Conservation (phyloP, 2,329 filamentous ascomycete genomes). For the Penicillium concentricum region DNA sequence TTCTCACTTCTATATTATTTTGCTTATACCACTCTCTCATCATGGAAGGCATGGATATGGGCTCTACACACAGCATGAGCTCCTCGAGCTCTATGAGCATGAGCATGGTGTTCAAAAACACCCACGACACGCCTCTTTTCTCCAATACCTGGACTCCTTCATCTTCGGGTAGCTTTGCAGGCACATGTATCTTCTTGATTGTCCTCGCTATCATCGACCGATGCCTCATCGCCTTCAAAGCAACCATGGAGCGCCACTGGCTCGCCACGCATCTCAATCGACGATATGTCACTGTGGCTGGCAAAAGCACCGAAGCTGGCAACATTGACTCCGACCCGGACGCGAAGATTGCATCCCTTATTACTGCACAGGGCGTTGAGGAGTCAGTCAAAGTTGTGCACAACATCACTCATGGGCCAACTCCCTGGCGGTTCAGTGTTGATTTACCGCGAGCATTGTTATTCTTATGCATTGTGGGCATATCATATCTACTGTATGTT, state of each 20-base stretch:
- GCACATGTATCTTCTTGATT: slow-evolving; percentile 88
- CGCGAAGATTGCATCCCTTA: slow-evolving; percentile 63
- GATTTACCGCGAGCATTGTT: slow-evolving; percentile 72
- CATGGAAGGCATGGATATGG: slow-evolving; percentile 13
- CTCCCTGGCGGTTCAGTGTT: slow-evolving; percentile 78
- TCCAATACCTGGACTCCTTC: slow-evolving; percentile 71
- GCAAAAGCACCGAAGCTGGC: slow-evolving; percentile 59
- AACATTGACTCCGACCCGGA: slow-evolving; percentile 59
- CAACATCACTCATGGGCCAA: slow-evolving; percentile 50
- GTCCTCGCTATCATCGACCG: slow-evolving; percentile 70
- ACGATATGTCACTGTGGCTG: slow-evolving; percentile 73
- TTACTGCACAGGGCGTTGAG: slow-evolving; percentile 74
- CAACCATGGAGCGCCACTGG: slow-evolving; percentile 62
- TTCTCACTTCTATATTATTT: neutral
- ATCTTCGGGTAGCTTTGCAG: slow-evolving; percentile 72
- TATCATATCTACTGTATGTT: slow-evolving; percentile 83
- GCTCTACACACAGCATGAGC: neutral
- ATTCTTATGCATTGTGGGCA: slow-evolving; percentile 69
- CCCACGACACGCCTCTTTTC: slow-evolving; percentile 63
- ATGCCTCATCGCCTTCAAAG: slow-evolving; percentile 68
- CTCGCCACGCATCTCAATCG: slow-evolving; percentile 69
- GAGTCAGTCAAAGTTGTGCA: slow-evolving; percentile 75
- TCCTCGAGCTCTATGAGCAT: slow-evolving; percentile 21
- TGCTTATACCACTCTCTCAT: neutral
- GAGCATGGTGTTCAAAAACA: slow-evolving; percentile 53